Conservation (phyloP, 176 grass and related monocot genomes). For the Saccharum spontaneum region DNA sequence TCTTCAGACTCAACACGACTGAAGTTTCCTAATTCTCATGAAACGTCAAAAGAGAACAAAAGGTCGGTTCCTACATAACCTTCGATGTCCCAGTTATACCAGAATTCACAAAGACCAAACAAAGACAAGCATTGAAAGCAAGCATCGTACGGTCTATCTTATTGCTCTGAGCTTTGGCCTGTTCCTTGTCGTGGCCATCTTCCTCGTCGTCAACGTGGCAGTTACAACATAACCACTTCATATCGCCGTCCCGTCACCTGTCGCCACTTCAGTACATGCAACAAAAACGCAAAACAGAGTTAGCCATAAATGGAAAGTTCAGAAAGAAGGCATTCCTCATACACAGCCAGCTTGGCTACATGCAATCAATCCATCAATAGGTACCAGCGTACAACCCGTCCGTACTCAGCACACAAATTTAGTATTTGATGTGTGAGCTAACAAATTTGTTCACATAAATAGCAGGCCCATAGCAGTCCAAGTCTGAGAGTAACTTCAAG, state of each 20-base stretch:
- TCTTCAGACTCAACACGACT: not conserved
- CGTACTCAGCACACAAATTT: not conserved
- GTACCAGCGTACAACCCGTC: not conserved
- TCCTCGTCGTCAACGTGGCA: slow-evolving; percentile 6
- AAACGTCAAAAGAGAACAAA: not conserved
- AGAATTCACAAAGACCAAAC: not conserved
- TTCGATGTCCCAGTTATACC: not conserved
- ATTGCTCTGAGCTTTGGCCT: slow-evolving; percentile 42
- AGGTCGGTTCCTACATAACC: not conserved
- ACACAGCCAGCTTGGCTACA: not conserved
- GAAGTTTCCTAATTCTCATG: not conserved
- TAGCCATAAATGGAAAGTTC: slow-evolving; percentile 22
- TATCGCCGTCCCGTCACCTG: slow-evolving; percentile 2
- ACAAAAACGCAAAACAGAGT: slow-evolving; percentile 23
- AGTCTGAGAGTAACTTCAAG: not conserved
- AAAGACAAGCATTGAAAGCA: not conserved
- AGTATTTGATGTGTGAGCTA: not conserved
- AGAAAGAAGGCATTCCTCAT: not conserved
- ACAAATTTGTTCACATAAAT: not conserved
- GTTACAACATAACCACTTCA: slow-evolving; percentile 58
- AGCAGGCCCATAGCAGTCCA: not conserved
- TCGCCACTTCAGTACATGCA: slow-evolving; percentile 39
- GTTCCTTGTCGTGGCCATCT: slow-evolving; percentile 23
- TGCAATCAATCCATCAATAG: not conserved
- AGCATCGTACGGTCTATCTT: slow-evolving; percentile 33